Base-by-base conservation (phyloP, 2,329 filamentous ascomycete species). In the Exophiala oligosperma region DNA sequence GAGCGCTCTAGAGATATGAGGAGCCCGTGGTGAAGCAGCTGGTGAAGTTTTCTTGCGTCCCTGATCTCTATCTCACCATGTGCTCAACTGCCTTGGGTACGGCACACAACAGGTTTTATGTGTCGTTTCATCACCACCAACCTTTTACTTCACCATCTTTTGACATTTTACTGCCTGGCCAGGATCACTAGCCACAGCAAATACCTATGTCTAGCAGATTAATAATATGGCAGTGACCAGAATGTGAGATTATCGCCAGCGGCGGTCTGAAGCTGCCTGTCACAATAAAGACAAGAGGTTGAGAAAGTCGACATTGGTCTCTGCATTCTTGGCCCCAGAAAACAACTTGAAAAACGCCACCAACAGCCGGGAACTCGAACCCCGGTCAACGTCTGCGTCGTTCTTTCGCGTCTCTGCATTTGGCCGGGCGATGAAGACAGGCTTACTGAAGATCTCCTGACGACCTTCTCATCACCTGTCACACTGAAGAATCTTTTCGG, bases 41-140 rank as follows among this genome's bases (percentile, higher is more conserved):
- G 32, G 32, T 48, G 46, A 48, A 29, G 24, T 29, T 48, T 11
- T 32, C 26, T 48, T 35, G 32, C 32, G 12, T 29, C 28, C 46
- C 26, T 48, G 9, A 26, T 8, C 24, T n/a, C 23, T 29, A 48
- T 48, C 26, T 48, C 46, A 48, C 23, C 46, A 48, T 48, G 46
- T 9, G 23, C 35, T 28, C 43, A 35, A 49, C 32, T 35, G 6
- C 43, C 28, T 52, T 47, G 49, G 43, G 51, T 47, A 41, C 51
- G 54, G 56, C 58, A 52, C 58, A 37, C 32, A 21, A 59, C 12
- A 32, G 49, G 61, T 63, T 63, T 63, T 56, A 63, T 59, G 58
- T 63, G 43, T 41, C 59, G 61, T 63, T 63, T 63, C 58, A 63
- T 41, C 21, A 46, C 24, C 49, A 23, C n/a, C 26, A 41, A 46